phyloP scores from a whole-genome alignment of 176 grass and related monocot species.

The Eragrostis curvula region DNA sequence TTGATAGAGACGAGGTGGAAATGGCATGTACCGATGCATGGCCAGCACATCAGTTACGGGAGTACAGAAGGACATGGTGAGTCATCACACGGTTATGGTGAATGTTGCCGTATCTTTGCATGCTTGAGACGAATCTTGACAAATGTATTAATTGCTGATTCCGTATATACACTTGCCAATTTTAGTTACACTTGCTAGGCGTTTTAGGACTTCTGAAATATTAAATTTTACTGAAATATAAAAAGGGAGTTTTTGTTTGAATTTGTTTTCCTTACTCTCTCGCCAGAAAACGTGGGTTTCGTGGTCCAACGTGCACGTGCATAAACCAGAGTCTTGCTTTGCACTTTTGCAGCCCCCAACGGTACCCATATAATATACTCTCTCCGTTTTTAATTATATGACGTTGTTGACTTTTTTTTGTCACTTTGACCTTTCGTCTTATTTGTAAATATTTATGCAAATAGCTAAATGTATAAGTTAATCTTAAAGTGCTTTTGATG shows the following conservation, averaged over 20 bases:
- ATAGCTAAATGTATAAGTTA: no score
- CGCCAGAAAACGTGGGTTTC: not conserved
- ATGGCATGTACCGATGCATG: not conserved
- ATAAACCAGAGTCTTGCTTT: not conserved
- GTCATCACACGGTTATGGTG: not conserved
- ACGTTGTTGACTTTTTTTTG: no score
- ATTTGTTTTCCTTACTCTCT: not conserved
- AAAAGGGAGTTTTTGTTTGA: not conserved
- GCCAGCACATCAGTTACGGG: not conserved
- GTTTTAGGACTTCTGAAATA: not conserved
- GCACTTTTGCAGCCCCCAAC: not conserved
- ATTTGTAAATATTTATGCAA: no score
- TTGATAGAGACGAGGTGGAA: no score
- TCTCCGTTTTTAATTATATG: no score
- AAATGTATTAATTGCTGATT: not conserved
- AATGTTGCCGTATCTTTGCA: conserved; percentile 9
- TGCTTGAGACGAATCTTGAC: not conserved
- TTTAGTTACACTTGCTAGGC: not conserved
- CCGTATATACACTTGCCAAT: not conserved
- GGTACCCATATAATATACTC: not conserved
- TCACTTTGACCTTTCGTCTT: no score
- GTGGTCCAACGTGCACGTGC: conserved; percentile 22
- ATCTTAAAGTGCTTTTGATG: no score
- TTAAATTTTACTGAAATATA: no score
- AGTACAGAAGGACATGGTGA: not conserved